A percentile compares a stretch with the other conserved stretches of the same genome.
Evolutionary conservation across 2,329 filamentous ascomycete species (phyloP).

Genomic region (Whalleya microplaca): DNA sequence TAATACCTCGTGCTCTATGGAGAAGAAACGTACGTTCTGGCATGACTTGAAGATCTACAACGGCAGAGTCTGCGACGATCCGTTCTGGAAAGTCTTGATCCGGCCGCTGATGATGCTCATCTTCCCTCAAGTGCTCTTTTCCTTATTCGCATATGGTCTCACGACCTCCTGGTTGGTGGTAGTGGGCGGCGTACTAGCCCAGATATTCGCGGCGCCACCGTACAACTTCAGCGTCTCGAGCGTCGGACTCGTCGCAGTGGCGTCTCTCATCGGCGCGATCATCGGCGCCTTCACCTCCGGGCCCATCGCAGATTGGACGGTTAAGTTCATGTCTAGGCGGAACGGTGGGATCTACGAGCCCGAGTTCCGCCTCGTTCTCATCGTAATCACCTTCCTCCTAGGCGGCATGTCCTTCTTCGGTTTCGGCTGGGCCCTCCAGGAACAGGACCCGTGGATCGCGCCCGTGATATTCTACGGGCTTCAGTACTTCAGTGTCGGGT

Average conservation of each 20-base stretch:
- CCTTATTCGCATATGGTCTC: conserved; percentile 44
- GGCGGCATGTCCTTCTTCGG: conserved; percentile 42
- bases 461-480: conserved; percentile 33
- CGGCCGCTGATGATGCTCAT: conserved; percentile 46
- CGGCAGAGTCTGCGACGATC: conserved; percentile 26
- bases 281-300: conserved; percentile 62
- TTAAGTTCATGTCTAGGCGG: conserved; percentile 57
- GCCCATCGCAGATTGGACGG: conserved; percentile 59
- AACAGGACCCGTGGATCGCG: conserved; percentile 28
- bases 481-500: conserved; percentile 29
- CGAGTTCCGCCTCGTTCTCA: conserved; percentile 45
- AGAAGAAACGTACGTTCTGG: conserved; percentile 23
- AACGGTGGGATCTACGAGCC: conserved; percentile 59
- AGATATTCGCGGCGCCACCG: conserved; percentile 48
- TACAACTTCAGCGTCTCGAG: conserved; percentile 59
- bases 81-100: conserved; percentile 24
- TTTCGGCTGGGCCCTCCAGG: conserved; percentile 38
- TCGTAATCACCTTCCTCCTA: conserved; percentile 38
- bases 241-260: conserved; percentile 62
- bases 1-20: conserved; percentile 1
- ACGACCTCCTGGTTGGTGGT: conserved; percentile 46
- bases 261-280: conserved; percentile 56
- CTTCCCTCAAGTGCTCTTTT: conserved; percentile 47
- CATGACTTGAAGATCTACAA: conserved; percentile 26
- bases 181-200: conserved; percentile 46